Base-by-base conservation (phyloP, 768 basidiomycete genomes). In the Lactarius evosmus region DNA sequence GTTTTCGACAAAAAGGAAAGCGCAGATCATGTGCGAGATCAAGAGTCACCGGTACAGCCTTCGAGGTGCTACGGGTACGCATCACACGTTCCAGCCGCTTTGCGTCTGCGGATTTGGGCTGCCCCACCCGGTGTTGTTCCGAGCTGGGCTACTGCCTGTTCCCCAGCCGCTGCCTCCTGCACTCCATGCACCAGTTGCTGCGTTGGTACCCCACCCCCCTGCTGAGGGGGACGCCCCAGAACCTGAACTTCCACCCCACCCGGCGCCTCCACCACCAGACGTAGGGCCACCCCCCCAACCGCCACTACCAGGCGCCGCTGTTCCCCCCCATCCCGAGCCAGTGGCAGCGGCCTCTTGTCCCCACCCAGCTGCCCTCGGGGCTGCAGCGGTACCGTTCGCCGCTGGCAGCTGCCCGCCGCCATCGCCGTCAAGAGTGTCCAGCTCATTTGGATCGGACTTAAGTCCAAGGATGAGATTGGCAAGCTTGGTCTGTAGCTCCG, bases 381-480 rank as follows among this genome's bases (percentile, higher is more conserved):
- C 53, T 34, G 52, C 41, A 46, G 52, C 40, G n/a, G 65, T 44
- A 54, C 64, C 50, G 49, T 62, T 57, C 38, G 60, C 6, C 27
- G 66, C 51, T 29, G 66, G 56, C 32, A 63, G 30, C 29, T 64
- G 64, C 16, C 22, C 34, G n/a, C 51, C 60, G 22, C 33, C 78
- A 62, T 75, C 77, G 41, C 72, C 73, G 1, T 78, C 71, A 17
- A 84, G 73, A 62, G 79, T 75, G 62, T 87, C 86, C 40, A 82
- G 72, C 46, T 89, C 74, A 36, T 70, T 69, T 3, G 70, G 66
- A 33, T 70, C 73, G 6, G 70, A 52, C 34, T 92, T 91, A 14
- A 93, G 79, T 11, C 86, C 88, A 51, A 91, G 80, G 57, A 91
- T 87, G 59, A 93, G 79, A 67, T 87, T 90, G 2, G 88, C 91